Percentiles rank a stretch among this genome's conserved stretches.
Conservation (phyloP, 2,329 filamentous ascomycete species). For the Aspergillus niger region DNA sequence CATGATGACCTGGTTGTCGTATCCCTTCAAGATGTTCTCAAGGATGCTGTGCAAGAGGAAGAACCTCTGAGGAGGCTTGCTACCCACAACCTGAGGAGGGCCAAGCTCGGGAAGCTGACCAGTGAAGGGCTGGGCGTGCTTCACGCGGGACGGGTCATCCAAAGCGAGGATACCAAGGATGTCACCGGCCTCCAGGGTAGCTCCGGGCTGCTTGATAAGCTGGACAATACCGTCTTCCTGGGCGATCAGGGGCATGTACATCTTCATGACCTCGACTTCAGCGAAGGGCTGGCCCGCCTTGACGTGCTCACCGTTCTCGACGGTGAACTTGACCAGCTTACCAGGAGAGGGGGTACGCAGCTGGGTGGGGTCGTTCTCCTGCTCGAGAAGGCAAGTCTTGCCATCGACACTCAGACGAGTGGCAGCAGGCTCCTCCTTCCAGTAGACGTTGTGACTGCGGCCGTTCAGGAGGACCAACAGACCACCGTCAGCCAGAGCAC, state of each 20-base stretch:
- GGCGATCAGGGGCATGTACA: constrained; percentile 98
- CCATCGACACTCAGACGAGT: constrained; percentile 94
- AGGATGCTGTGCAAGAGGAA: constrained; percentile 74
- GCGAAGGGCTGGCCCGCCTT: constrained; percentile 90
- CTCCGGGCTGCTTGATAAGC: constrained; percentile 97
- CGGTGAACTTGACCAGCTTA: constrained; percentile 96
- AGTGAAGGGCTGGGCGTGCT: constrained; percentile 92
- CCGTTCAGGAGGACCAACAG: constrained; percentile 87
- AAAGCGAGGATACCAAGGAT: constrained; percentile 96
- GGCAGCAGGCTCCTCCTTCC: constrained; percentile 97
- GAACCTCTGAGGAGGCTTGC: constrained; percentile 89
- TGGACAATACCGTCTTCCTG: constrained; percentile 96
- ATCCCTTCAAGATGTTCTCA: constrained; percentile 85
- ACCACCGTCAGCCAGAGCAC: constrained; percentile 90
- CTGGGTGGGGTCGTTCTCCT: constrained; percentile 98
- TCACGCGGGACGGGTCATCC: constrained; percentile 93
- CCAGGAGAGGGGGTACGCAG: constrained; percentile 91
- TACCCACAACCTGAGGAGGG: constrained; percentile 81
- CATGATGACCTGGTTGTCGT: constrained; percentile 98
- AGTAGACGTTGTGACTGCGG: constrained; percentile 97
- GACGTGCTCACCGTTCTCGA: constrained; percentile 93
- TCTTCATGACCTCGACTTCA: constrained; percentile 99
- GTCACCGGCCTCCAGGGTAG: constrained; percentile 96
- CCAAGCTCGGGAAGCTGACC: constrained; percentile 87
- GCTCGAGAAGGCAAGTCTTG: constrained; percentile 96